Conservation (phyloP, 1,284 basidiomycete genomes). For the Macrocystidia cucumis region DNA sequence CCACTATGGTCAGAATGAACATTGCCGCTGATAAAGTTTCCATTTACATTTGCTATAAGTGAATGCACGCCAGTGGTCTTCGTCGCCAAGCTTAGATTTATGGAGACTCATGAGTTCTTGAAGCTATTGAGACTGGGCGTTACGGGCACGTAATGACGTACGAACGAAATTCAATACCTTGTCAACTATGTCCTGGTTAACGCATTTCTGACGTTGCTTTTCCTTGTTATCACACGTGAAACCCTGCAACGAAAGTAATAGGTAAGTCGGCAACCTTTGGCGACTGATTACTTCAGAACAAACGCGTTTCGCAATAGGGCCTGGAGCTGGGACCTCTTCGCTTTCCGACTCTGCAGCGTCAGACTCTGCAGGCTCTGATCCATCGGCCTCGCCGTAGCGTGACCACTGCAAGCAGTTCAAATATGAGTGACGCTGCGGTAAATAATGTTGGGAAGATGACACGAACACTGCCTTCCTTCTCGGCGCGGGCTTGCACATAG, state of each 20-base stretch:
- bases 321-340: constrained; percentile 13
- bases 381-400: constrained; percentile 16
- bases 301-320: constrained; percentile 12
- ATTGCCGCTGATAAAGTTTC: too few relatives aligned
- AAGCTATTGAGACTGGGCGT: constrained; percentile 33
- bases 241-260: constrained; percentile 39
- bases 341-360: constrained; percentile 15
- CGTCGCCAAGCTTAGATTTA: constrained; percentile 42
- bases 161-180: constrained; percentile 34
- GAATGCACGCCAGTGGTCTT: constrained; percentile 56
- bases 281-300: not conserved
- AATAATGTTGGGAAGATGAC: constrained; percentile 8
- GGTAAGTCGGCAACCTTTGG: constrained; percentile 2
- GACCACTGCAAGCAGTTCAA: constrained; percentile 17
- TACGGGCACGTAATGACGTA: constrained; percentile 6
- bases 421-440: constrained; percentile 1
- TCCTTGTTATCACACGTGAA: constrained; percentile 54
- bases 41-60: constrained; percentile 53
- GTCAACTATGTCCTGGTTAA: constrained; percentile 63
- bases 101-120: constrained; percentile 55
- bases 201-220: constrained; percentile 22
- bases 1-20: constrained; percentile 1
- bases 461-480: constrained; percentile 34
- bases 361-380: constrained; percentile 11
- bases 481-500: constrained; percentile 46